Conservation (phyloP, 148 eudicot species). For the Cornus kousa region DNA sequence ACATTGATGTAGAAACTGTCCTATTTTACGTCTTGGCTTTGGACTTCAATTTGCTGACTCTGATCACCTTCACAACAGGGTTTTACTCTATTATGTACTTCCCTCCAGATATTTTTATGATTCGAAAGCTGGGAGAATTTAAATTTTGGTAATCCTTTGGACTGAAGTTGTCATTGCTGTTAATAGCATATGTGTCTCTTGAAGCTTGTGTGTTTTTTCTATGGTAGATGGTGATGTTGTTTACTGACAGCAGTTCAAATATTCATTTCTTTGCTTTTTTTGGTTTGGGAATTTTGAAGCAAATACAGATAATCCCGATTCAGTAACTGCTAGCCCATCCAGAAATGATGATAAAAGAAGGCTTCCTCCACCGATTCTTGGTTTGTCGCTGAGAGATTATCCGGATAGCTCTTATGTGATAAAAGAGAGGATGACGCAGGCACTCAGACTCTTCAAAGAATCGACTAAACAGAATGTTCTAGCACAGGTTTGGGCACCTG, state of each 20-base stretch:
- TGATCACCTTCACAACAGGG: background rate
- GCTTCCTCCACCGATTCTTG: slow-evolving; percentile 37
- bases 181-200: background rate
- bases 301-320: slow-evolving; percentile 44
- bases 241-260: background rate
- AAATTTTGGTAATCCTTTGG: background rate
- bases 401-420: slow-evolving; percentile 52
- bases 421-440: slow-evolving; percentile 83
- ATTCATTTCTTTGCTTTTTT: background rate
- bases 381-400: slow-evolving; percentile 36
- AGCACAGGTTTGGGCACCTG: slow-evolving; percentile 97
- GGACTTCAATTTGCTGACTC: background rate
- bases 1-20: background rate
- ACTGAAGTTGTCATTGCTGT: background rate
- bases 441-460: slow-evolving; percentile 73
- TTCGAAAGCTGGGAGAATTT: background rate
- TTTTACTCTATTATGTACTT: background rate
- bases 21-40: background rate
- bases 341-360: slow-evolving; percentile 37
- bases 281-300: background rate
- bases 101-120: background rate
- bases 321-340: slow-evolving; percentile 22
- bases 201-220: background rate
- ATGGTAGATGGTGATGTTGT: background rate
- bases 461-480: slow-evolving; percentile 75